Evolutionary conservation across 805 yeast species (phyloP).

Genomic region (Suhomyces sp.): DNA sequence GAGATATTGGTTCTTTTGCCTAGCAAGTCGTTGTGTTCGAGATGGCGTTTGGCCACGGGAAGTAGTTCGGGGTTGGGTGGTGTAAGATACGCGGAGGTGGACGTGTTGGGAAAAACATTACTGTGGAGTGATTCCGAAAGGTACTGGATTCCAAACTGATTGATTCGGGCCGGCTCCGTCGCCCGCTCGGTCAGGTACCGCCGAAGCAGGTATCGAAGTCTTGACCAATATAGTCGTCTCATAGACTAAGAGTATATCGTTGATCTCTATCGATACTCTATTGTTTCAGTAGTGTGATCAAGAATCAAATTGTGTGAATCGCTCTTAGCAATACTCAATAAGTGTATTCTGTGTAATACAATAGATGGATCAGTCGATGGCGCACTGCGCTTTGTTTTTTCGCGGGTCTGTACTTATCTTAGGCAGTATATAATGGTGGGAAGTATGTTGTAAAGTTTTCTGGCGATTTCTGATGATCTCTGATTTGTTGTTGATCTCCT

Average conservation of each 20-base stretch:
- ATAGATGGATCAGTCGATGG: neutral
- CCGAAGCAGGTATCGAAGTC: neutral
- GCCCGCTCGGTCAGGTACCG: constrained; percentile 26
- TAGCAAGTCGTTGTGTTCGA: constrained; percentile 60
- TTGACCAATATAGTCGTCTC: neutral
- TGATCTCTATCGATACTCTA: neutral
- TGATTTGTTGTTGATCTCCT: neutral
- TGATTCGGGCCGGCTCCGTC: constrained; percentile 47
- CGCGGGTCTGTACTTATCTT: neutral
- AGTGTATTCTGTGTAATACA: neutral
- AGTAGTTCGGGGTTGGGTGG: constrained; percentile 29
- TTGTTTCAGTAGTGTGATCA: neutral
- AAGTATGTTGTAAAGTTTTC: no score
- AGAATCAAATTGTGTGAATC: neutral
- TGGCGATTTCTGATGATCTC: no score
- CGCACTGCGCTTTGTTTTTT: neutral
- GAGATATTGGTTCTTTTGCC: constrained; percentile 68
- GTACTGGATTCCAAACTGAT: constrained; percentile 80
- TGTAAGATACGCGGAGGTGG: constrained; percentile 25
- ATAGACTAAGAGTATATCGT: neutral
- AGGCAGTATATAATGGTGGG: neutral
- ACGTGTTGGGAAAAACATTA: constrained; percentile 54
- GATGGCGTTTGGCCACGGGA: constrained; percentile 57
- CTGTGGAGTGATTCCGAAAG: constrained; percentile 55
- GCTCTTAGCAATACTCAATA: neutral